Evolutionary conservation across 1,284 basidiomycete species (phyloP), one percentile per base, ranked within the genome.

Genomic region (Cutaneotrichosporon cyanovorans): DNA sequence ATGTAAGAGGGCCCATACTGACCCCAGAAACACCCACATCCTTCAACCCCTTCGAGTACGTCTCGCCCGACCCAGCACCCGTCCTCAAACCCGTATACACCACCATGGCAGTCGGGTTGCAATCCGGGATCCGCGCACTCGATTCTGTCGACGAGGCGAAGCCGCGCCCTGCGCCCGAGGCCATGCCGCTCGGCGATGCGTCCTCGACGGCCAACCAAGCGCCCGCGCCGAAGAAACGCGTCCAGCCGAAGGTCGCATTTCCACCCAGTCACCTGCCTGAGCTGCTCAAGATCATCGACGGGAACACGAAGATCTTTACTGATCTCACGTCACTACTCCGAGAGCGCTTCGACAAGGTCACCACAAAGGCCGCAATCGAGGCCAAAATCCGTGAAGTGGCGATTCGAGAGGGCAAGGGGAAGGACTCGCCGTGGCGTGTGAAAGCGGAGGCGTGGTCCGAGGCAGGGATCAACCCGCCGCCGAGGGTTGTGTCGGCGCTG

Each of bases 361-460:
- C 67, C 11, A 61, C 66, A n/a, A 71, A 71, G 43, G 61, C 55
- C n/a, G 66, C 67, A 4, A 69, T 72, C 33, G 68, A 68, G 46
- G 56, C 56, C 18, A 69, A 68, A 52, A 40, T 72, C 20, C 62
- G 60, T 23, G 66, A 69, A 39, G 66, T 68, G 3, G 68, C 70
- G 0, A 50, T 57, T 1, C 59, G 62, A 21, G 58, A 64, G 38
- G 64, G 62, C 10, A 66, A 63, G 50, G 52, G 51, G 22, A 65
- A 65, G 48, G 66, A 65, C 25, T 34, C 41, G 23, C 47, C 46
- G 36, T 71, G 69, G 70, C 61, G 47, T 11, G 65, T 72, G 19
- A 63, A 60, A 37, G 42, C 53, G 3, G 66, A 65, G 40, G 65
- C 52, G 10, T 54, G 48, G 48, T 30, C 32, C 9, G 36, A 41